These are phyloP conservation scores for Trichoderma sp. DNA, from an alignment of 2,329 filamentous ascomycete genomes.

Conservation along the genomic window DNA sequence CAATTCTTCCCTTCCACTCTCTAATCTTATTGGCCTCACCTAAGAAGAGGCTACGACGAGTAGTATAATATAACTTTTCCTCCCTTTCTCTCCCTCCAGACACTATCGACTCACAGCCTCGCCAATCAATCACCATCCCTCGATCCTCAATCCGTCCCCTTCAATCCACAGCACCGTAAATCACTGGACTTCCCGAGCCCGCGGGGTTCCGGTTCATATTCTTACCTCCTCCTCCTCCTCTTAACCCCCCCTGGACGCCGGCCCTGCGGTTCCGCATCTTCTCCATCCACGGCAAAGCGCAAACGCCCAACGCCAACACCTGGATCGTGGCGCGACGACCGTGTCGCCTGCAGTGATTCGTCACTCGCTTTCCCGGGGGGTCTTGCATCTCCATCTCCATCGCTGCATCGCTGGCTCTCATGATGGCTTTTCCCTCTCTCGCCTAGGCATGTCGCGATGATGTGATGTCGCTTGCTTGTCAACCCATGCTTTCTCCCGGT, in stretches of 20 bases:
- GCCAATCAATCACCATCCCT: not conserved
- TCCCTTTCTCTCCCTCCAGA: not conserved
- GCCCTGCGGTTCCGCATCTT: constrained; percentile 5
- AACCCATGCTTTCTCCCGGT: not conserved
- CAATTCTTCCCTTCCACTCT: not conserved
- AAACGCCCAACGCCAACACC: not conserved
- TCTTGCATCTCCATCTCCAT: not conserved
- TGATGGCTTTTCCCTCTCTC: not conserved
- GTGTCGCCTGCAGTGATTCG: not conserved
- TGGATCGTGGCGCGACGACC: not conserved
- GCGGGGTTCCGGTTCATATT: not conserved
- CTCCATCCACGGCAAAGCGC: not conserved
- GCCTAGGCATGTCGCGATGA: constrained; percentile 10
- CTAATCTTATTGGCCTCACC: not conserved
- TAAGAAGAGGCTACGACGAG: not conserved
- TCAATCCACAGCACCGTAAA: not conserved
- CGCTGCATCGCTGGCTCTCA: not conserved
- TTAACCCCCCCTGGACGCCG: not conserved
- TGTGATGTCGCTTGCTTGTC: constrained; percentile 4
- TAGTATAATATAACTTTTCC: too few relatives aligned
- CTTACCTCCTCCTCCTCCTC: not conserved
- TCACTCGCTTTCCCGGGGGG: not conserved
- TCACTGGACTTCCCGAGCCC: constrained; percentile 7
- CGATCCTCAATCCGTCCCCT: not conserved
- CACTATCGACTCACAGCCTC: not conserved